phyloP scores from a whole-genome alignment of 768 basidiomycete species.

The Amanita subjunquillea region DNA sequence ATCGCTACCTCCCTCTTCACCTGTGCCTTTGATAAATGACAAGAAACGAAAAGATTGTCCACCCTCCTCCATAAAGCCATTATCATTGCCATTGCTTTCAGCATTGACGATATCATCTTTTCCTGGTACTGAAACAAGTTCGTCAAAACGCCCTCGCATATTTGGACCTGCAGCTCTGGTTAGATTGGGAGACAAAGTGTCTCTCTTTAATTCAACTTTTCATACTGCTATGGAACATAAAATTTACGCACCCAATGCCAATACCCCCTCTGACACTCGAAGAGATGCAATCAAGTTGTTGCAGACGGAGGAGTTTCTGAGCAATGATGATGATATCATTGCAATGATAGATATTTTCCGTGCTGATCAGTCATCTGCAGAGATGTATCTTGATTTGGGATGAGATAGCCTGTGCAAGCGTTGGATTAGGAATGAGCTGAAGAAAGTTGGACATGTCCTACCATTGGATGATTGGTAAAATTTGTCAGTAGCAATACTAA shows the following conservation, averaged over 20 bases:
- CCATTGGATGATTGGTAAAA: no score
- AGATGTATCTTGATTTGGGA: no score
- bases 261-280: background rate
- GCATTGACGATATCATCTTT: background rate
- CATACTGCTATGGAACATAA: no score
- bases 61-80: background rate
- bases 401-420: no score
- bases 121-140: no score
- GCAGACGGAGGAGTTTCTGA: background rate
- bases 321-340: conserved; percentile 20
- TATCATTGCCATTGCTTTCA: background rate
- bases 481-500: no score
- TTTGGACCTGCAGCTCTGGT: background rate
- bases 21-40: background rate
- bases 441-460: no score
- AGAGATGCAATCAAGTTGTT: background rate
- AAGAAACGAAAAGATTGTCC: background rate
- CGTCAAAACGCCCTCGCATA: no score
- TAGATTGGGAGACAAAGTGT: no score
- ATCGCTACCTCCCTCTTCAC: background rate
- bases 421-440: no score
- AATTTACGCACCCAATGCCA: no score
- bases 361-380: conserved; percentile 14
- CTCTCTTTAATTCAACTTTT: no score
- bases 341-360: conserved; percentile 29